Evolutionary conservation across 164 flowering plant genomes (phyloP).

Genomic region (Vitis amurensis): DNA sequence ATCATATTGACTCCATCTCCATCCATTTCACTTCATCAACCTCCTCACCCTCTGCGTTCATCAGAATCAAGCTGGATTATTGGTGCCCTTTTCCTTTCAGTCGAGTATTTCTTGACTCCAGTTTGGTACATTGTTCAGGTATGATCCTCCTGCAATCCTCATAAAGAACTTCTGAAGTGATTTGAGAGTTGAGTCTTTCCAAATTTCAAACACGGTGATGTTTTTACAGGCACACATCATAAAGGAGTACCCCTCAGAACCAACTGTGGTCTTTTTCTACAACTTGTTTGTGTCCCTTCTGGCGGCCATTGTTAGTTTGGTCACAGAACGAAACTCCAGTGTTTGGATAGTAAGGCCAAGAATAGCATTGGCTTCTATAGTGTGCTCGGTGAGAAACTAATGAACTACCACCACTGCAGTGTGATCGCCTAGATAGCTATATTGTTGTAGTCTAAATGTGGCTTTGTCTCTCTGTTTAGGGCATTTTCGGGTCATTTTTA

Average conservation of each 20-base stretch:
- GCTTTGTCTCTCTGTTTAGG: conserved; percentile 1
- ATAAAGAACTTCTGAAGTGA: background rate
- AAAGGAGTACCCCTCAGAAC: conserved; percentile 16
- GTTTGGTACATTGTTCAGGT: conserved; percentile 12
- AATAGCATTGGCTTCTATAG: conserved; percentile 8
- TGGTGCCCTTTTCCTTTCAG: conserved; percentile 17
- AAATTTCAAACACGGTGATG: background rate
- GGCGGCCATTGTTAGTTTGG: conserved; percentile 5
- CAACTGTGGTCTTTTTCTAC: conserved; percentile 10
- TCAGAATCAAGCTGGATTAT: conserved; percentile 17
- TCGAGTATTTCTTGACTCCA: background rate
- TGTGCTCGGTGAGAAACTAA: conserved; percentile 13
- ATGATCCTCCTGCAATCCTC: background rate
- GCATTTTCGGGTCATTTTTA: conserved; percentile 1
- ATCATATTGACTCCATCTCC: background rate
- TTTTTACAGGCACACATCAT: conserved; percentile 11
- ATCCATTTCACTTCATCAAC: background rate
- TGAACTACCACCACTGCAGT: background rate
- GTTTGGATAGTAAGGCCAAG: conserved; percentile 16
- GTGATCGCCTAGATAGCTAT: background rate
- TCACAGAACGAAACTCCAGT: conserved; percentile 13
- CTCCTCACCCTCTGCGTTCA: background rate
- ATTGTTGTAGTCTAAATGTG: background rate
- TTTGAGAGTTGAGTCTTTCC: background rate
- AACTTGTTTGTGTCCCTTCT: conserved; percentile 6